Evolutionary conservation across 495 filamentous ascomycete genomes (phyloP), one percentile per base, ranked within the genome.

Genomic region (Podospora didyma): DNA sequence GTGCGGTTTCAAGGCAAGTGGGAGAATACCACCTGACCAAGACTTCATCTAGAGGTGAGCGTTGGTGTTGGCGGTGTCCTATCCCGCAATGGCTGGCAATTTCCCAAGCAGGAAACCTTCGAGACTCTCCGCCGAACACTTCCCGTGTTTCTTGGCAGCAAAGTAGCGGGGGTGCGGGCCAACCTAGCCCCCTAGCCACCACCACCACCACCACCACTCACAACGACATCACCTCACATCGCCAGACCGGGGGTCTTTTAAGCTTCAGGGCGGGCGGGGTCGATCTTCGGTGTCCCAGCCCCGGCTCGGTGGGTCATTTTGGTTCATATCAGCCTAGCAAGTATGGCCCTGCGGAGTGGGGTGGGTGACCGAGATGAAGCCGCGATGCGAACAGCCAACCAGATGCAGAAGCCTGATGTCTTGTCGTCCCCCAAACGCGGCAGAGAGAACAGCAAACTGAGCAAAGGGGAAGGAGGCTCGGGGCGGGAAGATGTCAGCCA

Each of bases 101-200:
- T 62, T 61, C 64, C 62, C 59, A 61, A 65, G 35, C 39, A 37
- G 65, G 65, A 56, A 68, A 53, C 16, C 57, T 68, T 68, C 62
- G 46, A 68, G 62, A 67, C 50, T 39, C 34, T 57, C 62, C 65
- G 56, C 46, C 52, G 59, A 62, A 65, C 52, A 49, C 28, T 46
- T 52, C 46, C 58, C 51, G 42, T 47, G 45, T 31, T 45, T 45
- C 37, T 53, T 37, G 51, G 37, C 51, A 53, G 37, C 11, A 19
- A 14, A 7, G 12, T n/a, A 24, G n/a, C 39, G 39, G 39, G 39
- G 3, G 39, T 16, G 34, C 22, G 16, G 26, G 51, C 51, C 51
- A 53, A 45, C 37, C 37, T 31, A 19, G 26, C 16, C 48, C 34
- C n/a, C 48, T 4, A 34, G 10, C 6, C 11, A 26, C 47, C 23